phyloP scores from a whole-genome alignment of 176 grass and related monocot species.

The Oryza australiensis region DNA sequence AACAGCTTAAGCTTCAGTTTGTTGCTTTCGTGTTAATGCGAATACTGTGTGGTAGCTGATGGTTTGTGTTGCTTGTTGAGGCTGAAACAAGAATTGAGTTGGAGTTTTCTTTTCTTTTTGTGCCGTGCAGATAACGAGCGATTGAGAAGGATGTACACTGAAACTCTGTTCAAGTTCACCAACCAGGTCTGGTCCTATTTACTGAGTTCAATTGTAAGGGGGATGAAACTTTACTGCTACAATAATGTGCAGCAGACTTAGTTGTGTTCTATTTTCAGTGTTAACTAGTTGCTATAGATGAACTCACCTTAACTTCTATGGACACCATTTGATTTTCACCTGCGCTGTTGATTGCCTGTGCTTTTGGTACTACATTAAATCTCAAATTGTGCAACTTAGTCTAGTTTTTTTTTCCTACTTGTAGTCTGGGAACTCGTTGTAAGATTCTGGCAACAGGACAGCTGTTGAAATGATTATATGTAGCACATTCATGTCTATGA shows the following conservation, averaged over 20 bases:
- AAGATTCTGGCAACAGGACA: neutral
- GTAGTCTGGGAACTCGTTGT: neutral
- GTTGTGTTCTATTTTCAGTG: neutral
- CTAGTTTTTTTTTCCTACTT: neutral
- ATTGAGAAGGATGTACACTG: slow-evolving; percentile 63
- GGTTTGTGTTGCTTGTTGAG: neutral
- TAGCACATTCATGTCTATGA: neutral
- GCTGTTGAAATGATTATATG: neutral
- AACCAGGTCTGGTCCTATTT: slow-evolving; percentile 68
- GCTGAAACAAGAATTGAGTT: slow-evolving; percentile 2
- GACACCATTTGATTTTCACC: slow-evolving; percentile 14
- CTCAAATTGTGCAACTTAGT: neutral
- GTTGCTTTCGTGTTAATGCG: neutral
- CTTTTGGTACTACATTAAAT: neutral
- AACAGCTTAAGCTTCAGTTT: neutral
- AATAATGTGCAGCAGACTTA: slow-evolving; percentile 17
- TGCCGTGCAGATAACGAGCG: slow-evolving; percentile 70
- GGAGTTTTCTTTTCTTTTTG: slow-evolving; percentile 8
- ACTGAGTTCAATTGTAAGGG: slow-evolving; percentile 6
- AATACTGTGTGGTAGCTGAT: slow-evolving; percentile 19
- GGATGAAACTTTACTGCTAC: neutral
- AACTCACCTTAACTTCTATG: neutral
- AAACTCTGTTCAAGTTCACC: slow-evolving; percentile 78
- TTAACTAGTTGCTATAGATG: neutral
- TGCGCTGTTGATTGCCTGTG: neutral